Evolutionary conservation across 352 stramenopile species (phyloP).

Genomic region (Globisporangium alternatum): DNA sequence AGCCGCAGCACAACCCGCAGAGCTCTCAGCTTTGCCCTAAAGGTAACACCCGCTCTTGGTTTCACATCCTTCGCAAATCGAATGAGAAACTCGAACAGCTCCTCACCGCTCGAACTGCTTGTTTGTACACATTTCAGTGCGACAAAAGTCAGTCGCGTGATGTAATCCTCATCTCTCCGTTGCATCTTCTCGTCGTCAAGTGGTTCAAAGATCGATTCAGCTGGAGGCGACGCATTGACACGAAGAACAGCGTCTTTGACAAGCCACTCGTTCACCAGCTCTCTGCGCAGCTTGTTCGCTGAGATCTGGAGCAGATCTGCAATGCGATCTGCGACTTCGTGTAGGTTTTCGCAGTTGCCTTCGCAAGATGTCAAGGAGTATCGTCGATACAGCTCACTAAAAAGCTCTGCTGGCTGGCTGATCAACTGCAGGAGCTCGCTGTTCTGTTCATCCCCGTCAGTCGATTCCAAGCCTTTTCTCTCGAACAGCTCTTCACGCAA

Average conservation of each 20-base stretch:
- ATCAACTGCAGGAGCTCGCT: slow-evolving; percentile 30
- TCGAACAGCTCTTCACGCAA: slow-evolving; percentile 24
- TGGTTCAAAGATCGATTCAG: slow-evolving; percentile 30
- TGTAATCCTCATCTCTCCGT: slow-evolving; percentile 30
- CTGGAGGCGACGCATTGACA: neutral
- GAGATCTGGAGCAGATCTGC: slow-evolving; percentile 27
- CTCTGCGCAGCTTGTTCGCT: slow-evolving; percentile 27
- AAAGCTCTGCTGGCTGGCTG: slow-evolving; percentile 32
- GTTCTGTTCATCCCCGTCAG: slow-evolving; percentile 15
- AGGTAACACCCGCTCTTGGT: slow-evolving; percentile 51
- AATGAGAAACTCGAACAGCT: slow-evolving; percentile 36
- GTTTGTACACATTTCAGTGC: slow-evolving; percentile 18
- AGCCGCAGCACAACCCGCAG: slow-evolving; percentile 36
- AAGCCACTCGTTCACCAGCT: slow-evolving; percentile 54
- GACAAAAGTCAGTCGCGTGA: slow-evolving; percentile 34
- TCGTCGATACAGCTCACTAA: slow-evolving; percentile 40
- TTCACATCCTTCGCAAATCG: slow-evolving; percentile 40
- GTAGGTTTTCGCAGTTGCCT: slow-evolving; percentile 23
- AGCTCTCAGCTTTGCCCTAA: slow-evolving; percentile 47
- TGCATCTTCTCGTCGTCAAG: slow-evolving; percentile 29
- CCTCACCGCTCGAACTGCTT: slow-evolving; percentile 17
- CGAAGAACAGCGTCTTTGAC: slow-evolving; percentile 35
- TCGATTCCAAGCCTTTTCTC: slow-evolving; percentile 11
- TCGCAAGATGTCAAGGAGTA: slow-evolving; percentile 36
- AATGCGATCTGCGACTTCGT: slow-evolving; percentile 30